Base-by-base conservation (phyloP, 805 yeast species). In the Kregervanrija fluxuum region DNA sequence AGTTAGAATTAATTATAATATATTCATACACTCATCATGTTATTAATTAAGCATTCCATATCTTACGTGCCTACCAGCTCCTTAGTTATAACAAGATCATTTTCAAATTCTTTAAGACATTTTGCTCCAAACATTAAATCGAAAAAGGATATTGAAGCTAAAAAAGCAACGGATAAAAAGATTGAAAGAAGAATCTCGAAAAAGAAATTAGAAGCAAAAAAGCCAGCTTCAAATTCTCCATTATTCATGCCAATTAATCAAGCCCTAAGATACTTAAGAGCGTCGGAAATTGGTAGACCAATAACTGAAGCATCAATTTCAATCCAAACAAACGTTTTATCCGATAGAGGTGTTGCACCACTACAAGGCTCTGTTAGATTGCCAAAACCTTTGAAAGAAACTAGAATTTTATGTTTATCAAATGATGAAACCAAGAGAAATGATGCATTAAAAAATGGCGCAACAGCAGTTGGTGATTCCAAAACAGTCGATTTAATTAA, bases 251-350 rank as follows among this genome's bases (percentile, higher is more conserved):
- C 77, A 41, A 71, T 88, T 8, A 77, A 85, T 5, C 64, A 68
- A 30, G 96, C 97, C 1, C 63, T 88, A 62, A 74, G 85, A 54
- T 89, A 80, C 57, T 60, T 91, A 45, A 73, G 96, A 50, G 96
- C 98, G 0, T 79, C 89, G 5, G 96, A 89, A 63, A 95, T 89
- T 5, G 98, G 99, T 5, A 79, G 85, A 57, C 79, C 91, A 2
- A 68, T 73, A 4, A 66, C 74, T n/a, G 79, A 80, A 54, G 80
- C 91, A 16, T 82, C 90, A 17, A 70, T 91, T 35, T 70, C 85
- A 13, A 64, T 85, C 44, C 77, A 82, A 43, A 73, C 86, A 13
- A 68, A 77, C 13, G 70, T 89, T 30, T 74, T 82, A 10, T 78
- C 82, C 15, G 91, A 83, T 48, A 80, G 77, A 58, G 96, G 96